Evolutionary conservation across 2,329 filamentous ascomycete genomes (phyloP), one percentile per base, ranked within the genome.

Genomic region (Lecanicillium sp.): DNA sequence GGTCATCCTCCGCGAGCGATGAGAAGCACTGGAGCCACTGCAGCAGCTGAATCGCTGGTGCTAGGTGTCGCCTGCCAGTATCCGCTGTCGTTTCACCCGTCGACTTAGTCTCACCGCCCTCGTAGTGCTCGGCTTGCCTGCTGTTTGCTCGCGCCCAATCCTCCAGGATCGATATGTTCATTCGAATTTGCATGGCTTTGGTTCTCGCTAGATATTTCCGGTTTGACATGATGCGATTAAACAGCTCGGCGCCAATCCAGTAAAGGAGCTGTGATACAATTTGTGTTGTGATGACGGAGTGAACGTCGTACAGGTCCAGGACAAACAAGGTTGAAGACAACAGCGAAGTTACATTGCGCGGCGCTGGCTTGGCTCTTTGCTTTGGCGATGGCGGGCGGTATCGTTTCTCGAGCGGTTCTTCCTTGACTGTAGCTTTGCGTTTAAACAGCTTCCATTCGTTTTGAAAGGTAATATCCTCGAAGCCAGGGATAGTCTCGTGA

Each of bases 11-110:
- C 5, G 80, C 87, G 4, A 96, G 73, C 1, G 88, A 95, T 2
- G 92, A 96, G 61, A 96, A 96, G 59, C 89, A 95, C 58, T 98
- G 92, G 27, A 98, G 69, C 92, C 92, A 98, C 60, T 98, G 92
- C 5, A 98, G 69, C 3, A 98, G 71, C 59, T 98, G 92, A 40
- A 96, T 89, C 15, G 95, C 76, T 4, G 92, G 92, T 7, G 85
- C 83, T 15, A 98, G 71, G 58, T 98, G 90, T 44, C 82, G 76
- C 47, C 88, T 75, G 16, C 88, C 80, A 4, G 88, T 77, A 30
- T 96, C 90, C 15, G 92, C 73, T 0, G 86, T 95, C 37, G 78
- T 85, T 56, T 96, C 92, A 4, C 90, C 90, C 1, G 81, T 85
- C 6, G 85, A 80, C 14, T 75, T 83, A 60, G 86, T 89, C 38